phyloP scores from a whole-genome alignment of 768 basidiomycete species.

The Trametes maxima region DNA sequence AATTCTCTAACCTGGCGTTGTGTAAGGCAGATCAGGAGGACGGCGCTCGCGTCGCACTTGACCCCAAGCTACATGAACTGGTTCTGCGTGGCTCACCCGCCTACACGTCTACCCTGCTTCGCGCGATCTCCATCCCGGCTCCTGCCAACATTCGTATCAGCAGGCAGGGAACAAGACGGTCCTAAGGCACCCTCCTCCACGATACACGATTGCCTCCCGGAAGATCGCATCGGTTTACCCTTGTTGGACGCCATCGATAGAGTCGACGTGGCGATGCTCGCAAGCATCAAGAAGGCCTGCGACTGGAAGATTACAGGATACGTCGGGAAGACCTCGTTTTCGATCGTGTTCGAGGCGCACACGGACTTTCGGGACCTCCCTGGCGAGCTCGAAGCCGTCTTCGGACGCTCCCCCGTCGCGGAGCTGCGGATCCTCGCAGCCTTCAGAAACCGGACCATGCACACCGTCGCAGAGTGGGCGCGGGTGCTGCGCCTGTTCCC shows the following conservation, averaged over 20 bases:
- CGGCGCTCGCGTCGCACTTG: neutral
- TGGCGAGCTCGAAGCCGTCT: neutral
- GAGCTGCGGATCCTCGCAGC: neutral
- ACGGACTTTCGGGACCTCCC: neutral
- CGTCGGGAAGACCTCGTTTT: neutral
- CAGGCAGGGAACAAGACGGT: neutral
- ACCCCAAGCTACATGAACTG: neutral
- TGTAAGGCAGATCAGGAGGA: neutral
- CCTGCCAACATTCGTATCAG: neutral
- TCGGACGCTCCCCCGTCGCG: neutral
- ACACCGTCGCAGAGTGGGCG: neutral
- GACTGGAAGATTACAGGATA: too few relatives aligned
- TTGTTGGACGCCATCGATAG: too few relatives aligned
- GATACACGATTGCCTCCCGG: neutral
- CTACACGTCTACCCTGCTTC: neutral
- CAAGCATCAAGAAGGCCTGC: too few relatives aligned
- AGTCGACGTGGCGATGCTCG: too few relatives aligned
- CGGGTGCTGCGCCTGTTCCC: neutral
- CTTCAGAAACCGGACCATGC: neutral
- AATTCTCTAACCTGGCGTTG: neutral
- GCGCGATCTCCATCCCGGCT: neutral
- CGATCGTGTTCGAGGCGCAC: neutral
- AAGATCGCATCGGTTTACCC: too few relatives aligned
- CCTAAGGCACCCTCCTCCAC: neutral
- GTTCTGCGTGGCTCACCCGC: neutral